Evolutionary conservation across 139 green algal genomes (phyloP).

Genomic region (Raphidocelis subcapitata): DNA sequence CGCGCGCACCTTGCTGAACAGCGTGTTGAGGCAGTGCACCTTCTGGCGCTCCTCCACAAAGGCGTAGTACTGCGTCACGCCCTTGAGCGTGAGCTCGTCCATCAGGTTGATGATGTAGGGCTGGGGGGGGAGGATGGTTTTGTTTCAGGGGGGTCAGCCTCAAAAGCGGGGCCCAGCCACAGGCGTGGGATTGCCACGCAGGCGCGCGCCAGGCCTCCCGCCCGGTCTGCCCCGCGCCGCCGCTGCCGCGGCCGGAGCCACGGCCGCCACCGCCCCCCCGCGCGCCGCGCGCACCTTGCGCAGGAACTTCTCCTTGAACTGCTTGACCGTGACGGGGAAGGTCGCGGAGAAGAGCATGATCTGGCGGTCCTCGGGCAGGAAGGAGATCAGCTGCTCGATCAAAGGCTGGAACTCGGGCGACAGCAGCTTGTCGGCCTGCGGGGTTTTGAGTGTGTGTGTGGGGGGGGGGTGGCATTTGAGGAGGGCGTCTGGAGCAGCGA

Average conservation of each 20-base stretch:
- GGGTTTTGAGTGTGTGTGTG: too few relatives aligned
- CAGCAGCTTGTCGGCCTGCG: constrained; percentile 94
- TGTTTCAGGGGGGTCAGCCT: too few relatives aligned
- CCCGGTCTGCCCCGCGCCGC: too few relatives aligned
- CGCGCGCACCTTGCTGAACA: constrained; percentile 82
- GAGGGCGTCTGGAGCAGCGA: too few relatives aligned
- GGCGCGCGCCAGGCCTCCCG: not conserved
- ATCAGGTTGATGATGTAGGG: constrained; percentile 99
- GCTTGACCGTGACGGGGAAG: constrained; percentile 98
- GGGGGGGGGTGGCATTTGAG: too few relatives aligned
- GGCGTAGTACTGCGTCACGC: constrained; percentile 95
- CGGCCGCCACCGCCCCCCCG: not conserved
- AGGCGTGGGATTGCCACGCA: not conserved
- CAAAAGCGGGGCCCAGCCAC: not conserved
- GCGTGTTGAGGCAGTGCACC: constrained; percentile 90
- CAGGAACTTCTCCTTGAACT: constrained; percentile 97
- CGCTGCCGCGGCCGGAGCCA: too few relatives aligned
- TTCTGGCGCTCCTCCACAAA: constrained; percentile 99
- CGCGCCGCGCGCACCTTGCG: too few relatives aligned
- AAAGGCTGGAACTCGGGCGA: constrained; percentile 96
- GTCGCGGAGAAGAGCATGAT: constrained; percentile 98
- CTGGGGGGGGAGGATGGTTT: too few relatives aligned
- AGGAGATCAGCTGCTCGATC: constrained; percentile 93
- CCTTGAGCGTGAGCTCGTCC: constrained; percentile 99
- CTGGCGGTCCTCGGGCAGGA: constrained; percentile 83